phyloP scores from a whole-genome alignment of 768 basidiomycete genomes.

The Kwoniella shandongensis region DNA sequence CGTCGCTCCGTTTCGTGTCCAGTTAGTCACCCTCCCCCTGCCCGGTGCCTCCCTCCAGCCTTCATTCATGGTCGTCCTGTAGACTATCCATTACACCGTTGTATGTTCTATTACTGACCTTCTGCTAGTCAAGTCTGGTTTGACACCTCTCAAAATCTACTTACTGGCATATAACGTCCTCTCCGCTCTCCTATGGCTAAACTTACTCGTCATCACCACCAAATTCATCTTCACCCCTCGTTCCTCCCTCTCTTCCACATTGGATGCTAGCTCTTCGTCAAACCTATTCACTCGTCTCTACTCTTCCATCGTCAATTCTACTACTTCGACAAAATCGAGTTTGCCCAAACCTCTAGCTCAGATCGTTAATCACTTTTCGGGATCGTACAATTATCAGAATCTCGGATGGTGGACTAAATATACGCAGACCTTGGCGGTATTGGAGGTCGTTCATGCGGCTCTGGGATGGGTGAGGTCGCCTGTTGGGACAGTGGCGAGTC shows the following conservation, averaged over 20 bases:
- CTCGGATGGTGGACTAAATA: constrained; percentile 65
- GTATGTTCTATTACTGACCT: background rate
- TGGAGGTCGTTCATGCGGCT: constrained; percentile 80
- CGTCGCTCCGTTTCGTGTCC: background rate
- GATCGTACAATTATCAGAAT: constrained; percentile 60
- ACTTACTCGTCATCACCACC: constrained; percentile 64
- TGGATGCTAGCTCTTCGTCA: constrained; percentile 11
- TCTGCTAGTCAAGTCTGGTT: constrained; percentile 12
- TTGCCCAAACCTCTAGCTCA: constrained; percentile 18
- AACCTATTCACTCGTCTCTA: constrained; percentile 1
- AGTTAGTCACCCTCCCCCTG: background rate
- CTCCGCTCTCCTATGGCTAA: constrained; percentile 73
- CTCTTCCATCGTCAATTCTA: constrained; percentile 3
- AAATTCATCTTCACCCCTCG: constrained; percentile 50
- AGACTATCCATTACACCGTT: no score
- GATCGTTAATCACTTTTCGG: constrained; percentile 60
- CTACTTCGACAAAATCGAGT: background rate
- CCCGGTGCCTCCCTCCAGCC: no score
- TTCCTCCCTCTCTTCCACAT: constrained; percentile 40
- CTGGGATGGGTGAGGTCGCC: constrained; percentile 78
- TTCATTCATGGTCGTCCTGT: no score
- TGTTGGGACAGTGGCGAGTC: constrained; percentile 69
- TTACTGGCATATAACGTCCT: constrained; percentile 74
- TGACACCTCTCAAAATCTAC: constrained; percentile 58
- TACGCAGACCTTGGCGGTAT: constrained; percentile 77